phyloP scores from a whole-genome alignment of 495 filamentous ascomycete species.

The Trichoderma erinaceum region DNA sequence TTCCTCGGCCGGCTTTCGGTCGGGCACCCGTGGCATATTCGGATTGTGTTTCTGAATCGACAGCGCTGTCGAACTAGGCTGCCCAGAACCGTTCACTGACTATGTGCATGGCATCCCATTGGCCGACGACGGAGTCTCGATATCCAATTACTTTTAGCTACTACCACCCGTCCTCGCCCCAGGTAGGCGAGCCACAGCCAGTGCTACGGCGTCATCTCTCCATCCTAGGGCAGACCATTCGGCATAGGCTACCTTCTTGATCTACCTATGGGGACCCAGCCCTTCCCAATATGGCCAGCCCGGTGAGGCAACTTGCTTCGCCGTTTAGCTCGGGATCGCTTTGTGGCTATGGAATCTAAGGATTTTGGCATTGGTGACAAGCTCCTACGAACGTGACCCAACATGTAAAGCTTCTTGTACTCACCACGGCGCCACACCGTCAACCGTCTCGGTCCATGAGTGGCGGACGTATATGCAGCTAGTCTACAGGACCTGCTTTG shows the following conservation, averaged over 20 bases:
- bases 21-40: neutral
- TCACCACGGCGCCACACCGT: neutral
- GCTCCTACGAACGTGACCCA: neutral
- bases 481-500: neutral
- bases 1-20: constrained; percentile 5
- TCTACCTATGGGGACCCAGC: neutral
- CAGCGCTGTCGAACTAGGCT: neutral
- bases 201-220: neutral
- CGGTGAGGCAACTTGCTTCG: neutral
- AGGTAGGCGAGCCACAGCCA: neutral
- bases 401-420: neutral
- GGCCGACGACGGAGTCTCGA: neutral
- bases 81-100: neutral
- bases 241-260: neutral
- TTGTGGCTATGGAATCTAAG: constrained; percentile 4
- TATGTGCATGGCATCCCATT: neutral
- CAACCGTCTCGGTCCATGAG: neutral
- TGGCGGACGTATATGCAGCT: neutral
- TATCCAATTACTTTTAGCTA: neutral
- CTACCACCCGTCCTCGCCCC: neutral
- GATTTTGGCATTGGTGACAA: neutral
- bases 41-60: neutral
- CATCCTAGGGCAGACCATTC: neutral
- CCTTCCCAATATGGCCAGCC: neutral
- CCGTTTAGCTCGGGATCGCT: constrained; percentile 3